These are phyloP conservation scores for Telfairia occidentalis DNA, from an alignment of 331 rosid species.

Conservation along the genomic window DNA sequence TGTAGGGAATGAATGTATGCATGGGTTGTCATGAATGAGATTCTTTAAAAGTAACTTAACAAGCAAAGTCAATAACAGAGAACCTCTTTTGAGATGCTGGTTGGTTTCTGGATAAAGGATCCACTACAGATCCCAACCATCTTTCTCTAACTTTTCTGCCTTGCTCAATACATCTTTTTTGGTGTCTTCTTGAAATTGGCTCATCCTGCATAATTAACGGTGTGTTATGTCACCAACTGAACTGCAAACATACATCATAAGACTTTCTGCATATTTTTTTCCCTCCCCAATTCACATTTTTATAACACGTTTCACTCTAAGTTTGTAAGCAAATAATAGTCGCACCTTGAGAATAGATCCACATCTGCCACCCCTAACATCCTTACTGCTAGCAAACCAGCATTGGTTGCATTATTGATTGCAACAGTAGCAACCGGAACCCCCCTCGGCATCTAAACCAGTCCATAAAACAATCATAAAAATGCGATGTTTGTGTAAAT, in stretches of 20 bases:
- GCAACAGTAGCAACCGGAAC: slow-evolving; percentile 90
- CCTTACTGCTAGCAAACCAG: slow-evolving; percentile 63
- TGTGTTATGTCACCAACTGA: not conserved
- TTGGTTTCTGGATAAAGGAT: not conserved
- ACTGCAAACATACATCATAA: not conserved
- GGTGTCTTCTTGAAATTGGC: slow-evolving; percentile 55
- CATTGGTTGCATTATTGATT: slow-evolving; percentile 76
- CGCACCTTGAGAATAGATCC: slow-evolving; percentile 47
- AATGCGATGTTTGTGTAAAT: not conserved
- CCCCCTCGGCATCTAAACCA: slow-evolving; percentile 76
- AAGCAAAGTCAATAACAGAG: not conserved
- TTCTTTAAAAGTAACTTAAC: not conserved
- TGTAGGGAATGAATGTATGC: not conserved
- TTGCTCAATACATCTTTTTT: slow-evolving; percentile 41
- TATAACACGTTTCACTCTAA: not conserved
- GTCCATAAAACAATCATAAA: not conserved
- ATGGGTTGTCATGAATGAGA: no score
- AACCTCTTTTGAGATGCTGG: not conserved
- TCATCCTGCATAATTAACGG: slow-evolving; percentile 42
- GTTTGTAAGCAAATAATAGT: slow-evolving; percentile 1
- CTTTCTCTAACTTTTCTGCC: slow-evolving; percentile 44
- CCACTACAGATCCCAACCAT: slow-evolving; percentile 39
- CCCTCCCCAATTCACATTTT: no score
- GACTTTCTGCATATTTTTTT: not conserved
- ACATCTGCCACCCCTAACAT: slow-evolving; percentile 37